Base-by-base conservation (phyloP, 2,329 filamentous ascomycete species). In the Byssothecium circinans region DNA sequence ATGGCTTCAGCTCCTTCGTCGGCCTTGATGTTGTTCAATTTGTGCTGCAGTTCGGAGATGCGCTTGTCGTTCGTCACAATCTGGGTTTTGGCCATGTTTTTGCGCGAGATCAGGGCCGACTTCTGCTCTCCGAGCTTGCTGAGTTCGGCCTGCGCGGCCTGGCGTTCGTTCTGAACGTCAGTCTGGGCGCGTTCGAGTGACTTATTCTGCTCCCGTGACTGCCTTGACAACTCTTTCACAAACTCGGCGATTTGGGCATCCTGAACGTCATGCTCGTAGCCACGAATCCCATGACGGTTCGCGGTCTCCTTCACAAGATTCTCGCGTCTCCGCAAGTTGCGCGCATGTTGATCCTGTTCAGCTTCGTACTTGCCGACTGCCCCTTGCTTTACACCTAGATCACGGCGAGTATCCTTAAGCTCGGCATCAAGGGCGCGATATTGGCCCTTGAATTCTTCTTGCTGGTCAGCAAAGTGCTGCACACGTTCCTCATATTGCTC, bases 1-100 rank as follows among this genome's bases (percentile, higher is more conserved):
- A 88, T 78, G 20, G 88, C 87, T 67, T 89, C 89, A 25, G 83
- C 82, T 3, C 91, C 91, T 72, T 97, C 92, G 58, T 99, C 92
- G 23, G 91, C 80, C 29, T 87, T 81, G 45, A 99, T 86, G n/a
- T 78, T 76, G 58, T 86, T 80, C 25, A 90, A 76, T 25, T 87
- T 83, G 38, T 75, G 79, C 63, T 95, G 89, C 27, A 91, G 77
- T 1, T 75, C 73, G 3, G 72, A 73, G 6, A 86, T 82, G 44
- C 87, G 87, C 62, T 81, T 84, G 50, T 95, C 89, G 57, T 94
- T 91, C 5, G 78, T 73, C 1, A 77, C 75, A 50, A 95, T 90
- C 38, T 88, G 84, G 56, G 88, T 82, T 60, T 83, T 87, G 4
- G 89, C 84, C 37, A 81, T 83, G 19, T 87, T 80, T 45, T 91